Conservation (phyloP, 139 green algal genomes). For the Yamagishiella unicocca region DNA sequence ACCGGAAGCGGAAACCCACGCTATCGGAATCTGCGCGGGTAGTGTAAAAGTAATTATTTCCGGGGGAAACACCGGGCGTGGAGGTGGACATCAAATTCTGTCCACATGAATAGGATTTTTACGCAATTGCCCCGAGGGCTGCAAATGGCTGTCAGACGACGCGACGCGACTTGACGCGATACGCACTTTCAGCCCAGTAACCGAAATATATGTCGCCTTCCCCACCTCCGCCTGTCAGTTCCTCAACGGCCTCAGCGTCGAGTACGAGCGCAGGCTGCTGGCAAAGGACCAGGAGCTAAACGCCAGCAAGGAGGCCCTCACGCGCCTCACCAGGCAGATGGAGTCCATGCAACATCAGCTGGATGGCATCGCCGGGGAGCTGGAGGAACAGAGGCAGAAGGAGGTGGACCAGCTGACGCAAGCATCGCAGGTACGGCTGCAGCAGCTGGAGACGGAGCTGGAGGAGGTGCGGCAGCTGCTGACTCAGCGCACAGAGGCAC, state of each 20-base stretch:
- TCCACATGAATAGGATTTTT: too few species aligned
- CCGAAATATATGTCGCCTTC: too few species aligned
- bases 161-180: too few species aligned
- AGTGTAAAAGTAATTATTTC: too few species aligned
- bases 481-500: neutral
- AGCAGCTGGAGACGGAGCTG: neutral
- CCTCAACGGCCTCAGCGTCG: constrained; percentile 55
- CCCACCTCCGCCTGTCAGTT: too few species aligned
- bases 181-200: too few species aligned
- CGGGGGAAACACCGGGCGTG: too few species aligned
- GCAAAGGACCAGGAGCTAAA: constrained; percentile 85
- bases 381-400: constrained; percentile 16
- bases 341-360: constrained; percentile 10
- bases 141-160: too few species aligned
- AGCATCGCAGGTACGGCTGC: neutral
- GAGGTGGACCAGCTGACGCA: neutral
- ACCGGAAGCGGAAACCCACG: too few species aligned
- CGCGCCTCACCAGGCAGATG: constrained; percentile 49
- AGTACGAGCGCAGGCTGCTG: constrained; percentile 89
- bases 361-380: neutral
- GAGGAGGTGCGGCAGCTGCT: neutral
- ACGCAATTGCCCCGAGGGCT: too few species aligned
- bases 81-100: neutral
- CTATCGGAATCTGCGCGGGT: too few species aligned
- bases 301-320: constrained; percentile 46